Base-by-base conservation (phyloP, 352 stramenopile species). In the Phytophthora sansomeana region DNA sequence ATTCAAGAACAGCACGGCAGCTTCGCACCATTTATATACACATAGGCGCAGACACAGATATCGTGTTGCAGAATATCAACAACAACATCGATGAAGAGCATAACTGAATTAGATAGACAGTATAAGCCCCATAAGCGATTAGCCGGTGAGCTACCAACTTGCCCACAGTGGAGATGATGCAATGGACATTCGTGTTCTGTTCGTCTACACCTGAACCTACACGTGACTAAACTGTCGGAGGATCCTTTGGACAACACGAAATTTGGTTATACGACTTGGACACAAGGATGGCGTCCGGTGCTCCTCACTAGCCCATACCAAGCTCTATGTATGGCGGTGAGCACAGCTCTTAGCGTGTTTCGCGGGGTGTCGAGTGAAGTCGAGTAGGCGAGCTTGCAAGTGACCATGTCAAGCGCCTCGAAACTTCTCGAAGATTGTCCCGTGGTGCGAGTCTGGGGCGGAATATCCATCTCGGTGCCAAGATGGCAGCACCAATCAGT, bases 1-100 rank as follows among this genome's bases (percentile, higher is more conserved):
- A 82, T 97, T 52, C 88, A 97, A 66, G 83, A 93, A 48, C 72
- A 87, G 50, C 90, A 97, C 52, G 91, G 96, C 24, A 98, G 95
- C 63, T 96, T 95, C 48, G 74, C 75, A 14, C 48, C 58, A n/a
- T n/a, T n/a, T n/a, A n/a, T n/a, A n/a, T n/a, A n/a, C n/a, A n/a
- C n/a, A n/a, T n/a, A n/a, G n/a, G n/a, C n/a, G n/a, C n/a, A n/a
- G n/a, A n/a, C n/a, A n/a, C n/a, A n/a, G n/a, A n/a, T n/a, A n/a
- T n/a, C n/a, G n/a, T n/a, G n/a, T 5, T 26, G 68, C 39, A 38
- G 41, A 38, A 19, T 30, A 53, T 14, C 36, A 5, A 28, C 36
- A 60, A 60, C 70, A 50, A 38, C 32, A n/a, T n/a, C 33, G 33
- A 75, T 47, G 33, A n/a, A n/a, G 6, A 43, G 11, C 9, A 32